phyloP scores from a whole-genome alignment of 805 yeast genomes.

The Sungouiella thailandica region DNA sequence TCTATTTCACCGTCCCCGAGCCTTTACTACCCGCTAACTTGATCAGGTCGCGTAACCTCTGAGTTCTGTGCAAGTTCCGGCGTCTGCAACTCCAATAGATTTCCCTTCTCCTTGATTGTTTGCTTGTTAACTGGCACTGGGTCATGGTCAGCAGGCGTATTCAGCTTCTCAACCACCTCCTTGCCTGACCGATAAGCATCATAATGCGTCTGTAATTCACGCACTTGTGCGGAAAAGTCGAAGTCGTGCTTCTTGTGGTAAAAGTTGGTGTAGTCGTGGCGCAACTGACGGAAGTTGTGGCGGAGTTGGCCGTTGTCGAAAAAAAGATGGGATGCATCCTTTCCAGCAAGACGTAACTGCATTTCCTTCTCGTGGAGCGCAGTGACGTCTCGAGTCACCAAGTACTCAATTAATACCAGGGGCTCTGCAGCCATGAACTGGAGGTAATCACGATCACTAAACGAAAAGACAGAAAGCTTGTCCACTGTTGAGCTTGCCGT shows the following conservation, averaged over 20 bases:
- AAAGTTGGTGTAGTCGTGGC: conserved; percentile 12
- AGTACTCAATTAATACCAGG: conserved; percentile 23
- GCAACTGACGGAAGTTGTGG: conserved; percentile 4
- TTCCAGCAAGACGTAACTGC: background rate
- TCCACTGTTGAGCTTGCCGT: conserved; percentile 11
- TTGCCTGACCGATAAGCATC: conserved; percentile 1
- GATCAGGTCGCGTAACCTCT: no score
- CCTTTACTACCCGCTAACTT: no score
- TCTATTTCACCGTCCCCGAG: no score
- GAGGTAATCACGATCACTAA: conserved; percentile 17
- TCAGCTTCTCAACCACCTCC: background rate
- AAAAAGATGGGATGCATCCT: conserved; percentile 8
- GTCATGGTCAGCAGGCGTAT: no score
- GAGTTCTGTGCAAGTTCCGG: no score
- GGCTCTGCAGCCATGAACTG: conserved; percentile 16
- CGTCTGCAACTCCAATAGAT: no score
- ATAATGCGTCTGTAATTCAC: conserved; percentile 2
- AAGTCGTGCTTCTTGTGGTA: conserved; percentile 1
- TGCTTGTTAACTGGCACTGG: no score
- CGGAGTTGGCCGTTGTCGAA: conserved; percentile 4
- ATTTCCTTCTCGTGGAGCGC: conserved; percentile 22
- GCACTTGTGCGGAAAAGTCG: conserved; percentile 5
- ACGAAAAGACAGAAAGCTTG: conserved; percentile 15
- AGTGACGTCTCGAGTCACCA: conserved; percentile 22
- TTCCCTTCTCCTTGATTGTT: no score